Evolutionary conservation across 305 asterid genomes (phyloP).

Genomic region (Fraxinus sp.): DNA sequence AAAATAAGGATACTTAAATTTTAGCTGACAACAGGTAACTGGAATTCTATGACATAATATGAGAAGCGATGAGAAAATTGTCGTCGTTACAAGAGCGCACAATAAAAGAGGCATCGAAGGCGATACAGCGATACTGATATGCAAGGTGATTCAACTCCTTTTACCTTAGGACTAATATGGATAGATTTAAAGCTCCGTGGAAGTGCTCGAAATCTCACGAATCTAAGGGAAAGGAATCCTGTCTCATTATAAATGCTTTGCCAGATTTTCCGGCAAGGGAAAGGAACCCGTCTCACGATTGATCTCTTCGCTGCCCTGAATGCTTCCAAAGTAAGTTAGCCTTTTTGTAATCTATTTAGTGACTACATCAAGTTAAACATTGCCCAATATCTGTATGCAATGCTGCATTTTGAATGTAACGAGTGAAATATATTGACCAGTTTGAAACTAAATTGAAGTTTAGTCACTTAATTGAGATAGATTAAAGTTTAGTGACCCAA

Average conservation of each 20-base stretch:
- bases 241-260: neutral
- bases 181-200: too few relatives aligned
- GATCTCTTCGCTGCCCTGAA: neutral
- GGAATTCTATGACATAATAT: neutral
- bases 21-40: constrained; percentile 1
- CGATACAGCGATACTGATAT: neutral
- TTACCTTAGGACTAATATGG: neutral
- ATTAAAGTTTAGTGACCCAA: neutral
- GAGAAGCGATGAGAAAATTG: neutral
- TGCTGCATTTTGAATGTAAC: neutral
- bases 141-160: neutral
- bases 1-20: constrained; percentile 4
- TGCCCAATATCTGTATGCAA: neutral
- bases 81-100: neutral
- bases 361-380: neutral
- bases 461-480: neutral
- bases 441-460: neutral
- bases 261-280: neutral
- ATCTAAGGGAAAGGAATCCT: neutral
- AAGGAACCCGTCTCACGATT: neutral
- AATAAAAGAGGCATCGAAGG: neutral
- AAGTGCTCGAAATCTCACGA: neutral
- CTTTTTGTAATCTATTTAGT: neutral
- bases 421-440: neutral
- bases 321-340: neutral